phyloP scores from a whole-genome alignment of 2,329 filamentous ascomycete species.

The Trichoderma sp. region DNA sequence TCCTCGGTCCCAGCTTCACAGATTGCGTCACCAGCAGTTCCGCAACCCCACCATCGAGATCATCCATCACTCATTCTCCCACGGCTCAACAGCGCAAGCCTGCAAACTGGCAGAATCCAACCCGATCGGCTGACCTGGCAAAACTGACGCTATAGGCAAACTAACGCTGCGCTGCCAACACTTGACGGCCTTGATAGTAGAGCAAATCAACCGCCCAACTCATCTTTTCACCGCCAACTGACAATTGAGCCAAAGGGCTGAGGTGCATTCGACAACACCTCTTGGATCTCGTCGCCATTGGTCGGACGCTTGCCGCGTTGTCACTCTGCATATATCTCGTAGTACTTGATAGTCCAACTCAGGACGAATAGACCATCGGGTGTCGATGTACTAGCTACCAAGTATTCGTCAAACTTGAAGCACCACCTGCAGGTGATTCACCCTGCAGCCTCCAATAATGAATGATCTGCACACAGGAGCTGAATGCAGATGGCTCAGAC shows the following conservation, averaged over 20 bases:
- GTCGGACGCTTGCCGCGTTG: background rate
- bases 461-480: background rate
- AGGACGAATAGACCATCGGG: background rate
- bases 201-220: background rate
- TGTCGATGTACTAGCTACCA: background rate
- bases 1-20: background rate
- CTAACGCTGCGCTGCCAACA: conserved; percentile 1
- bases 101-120: background rate
- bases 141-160: conserved; percentile 20
- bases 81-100: background rate
- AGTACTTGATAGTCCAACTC: background rate
- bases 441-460: conserved; percentile 16
- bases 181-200: background rate
- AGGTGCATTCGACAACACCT: too few relatives aligned
- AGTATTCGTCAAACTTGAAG: background rate
- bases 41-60: conserved; percentile 19
- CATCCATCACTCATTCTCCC: background rate
- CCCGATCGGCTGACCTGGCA: conserved; percentile 23
- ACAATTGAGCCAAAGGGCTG: background rate
- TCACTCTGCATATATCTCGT: background rate
- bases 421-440: conserved; percentile 22
- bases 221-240: conserved; percentile 20
- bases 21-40: conserved; percentile 22
- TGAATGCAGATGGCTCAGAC: background rate
- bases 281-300: background rate